Evolutionary conservation across 177 flowering plant genomes (phyloP), one percentile per base, ranked within the genome.

Genomic region (Vitis hybrid): DNA sequence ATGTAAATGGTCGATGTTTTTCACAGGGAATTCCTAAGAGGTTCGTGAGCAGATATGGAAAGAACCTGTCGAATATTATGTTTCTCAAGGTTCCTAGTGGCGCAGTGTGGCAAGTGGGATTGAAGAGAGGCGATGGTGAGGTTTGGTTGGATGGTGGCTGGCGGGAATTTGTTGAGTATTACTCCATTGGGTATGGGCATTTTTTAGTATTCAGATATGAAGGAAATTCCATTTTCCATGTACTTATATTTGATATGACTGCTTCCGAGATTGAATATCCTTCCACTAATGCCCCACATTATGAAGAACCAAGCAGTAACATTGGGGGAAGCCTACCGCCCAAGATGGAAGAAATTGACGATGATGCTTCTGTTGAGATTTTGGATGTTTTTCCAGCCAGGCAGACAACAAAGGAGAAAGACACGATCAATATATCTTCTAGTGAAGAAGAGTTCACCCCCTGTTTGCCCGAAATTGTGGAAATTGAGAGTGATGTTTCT

Each of bases 231-330:
- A 20, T 19, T 51, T 76, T 76, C 58, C n/a, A 59, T 64, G 76
- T 72, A 10, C n/a, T 59, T 24, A 68, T 76, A 58, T 76, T 72
- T 33, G 76, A 76, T 24, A 68, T 11, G 31, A 59, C 31, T 53
- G 70, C 76, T 59, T 50, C 55, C 7, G 76, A 72, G 63, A 68
- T 72, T 11, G 67, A 72, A 31, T 69, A 76, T 65, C 75, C 70
- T 9, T 11, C 4, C 53, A 5, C 49, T 11, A 9, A 49, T 7
- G 7, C 3, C 9, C 51, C 2, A 12, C 19, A 56, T 56, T 49
- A 53, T 19, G 50, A 54, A 56, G 19, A 7, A 9, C 47, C 47
- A 1, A 38, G 2, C 47, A 38, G 2, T 38, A 38, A 38, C 47
- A 38, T 38, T 38, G 10, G 47, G 47, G 47, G 8, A 38, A 38